Evolutionary conservation across 2,329 filamentous ascomycete genomes (phyloP).

Genomic region (Alternaria dauci): DNA sequence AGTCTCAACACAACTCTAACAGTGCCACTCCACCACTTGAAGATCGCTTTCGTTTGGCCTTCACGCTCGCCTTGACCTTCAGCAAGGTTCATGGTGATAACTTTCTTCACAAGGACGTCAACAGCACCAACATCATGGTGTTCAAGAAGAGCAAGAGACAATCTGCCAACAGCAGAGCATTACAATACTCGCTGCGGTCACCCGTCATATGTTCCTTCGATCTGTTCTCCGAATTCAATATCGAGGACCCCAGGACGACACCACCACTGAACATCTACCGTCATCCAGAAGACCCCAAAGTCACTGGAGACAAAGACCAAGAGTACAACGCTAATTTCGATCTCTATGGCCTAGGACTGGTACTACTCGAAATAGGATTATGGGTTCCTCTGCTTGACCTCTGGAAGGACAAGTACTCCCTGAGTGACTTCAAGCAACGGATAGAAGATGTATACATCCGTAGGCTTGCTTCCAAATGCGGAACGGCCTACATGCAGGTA

Average conservation of each 20-base stretch:
- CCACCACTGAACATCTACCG: constrained; percentile 66
- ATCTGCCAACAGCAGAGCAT: constrained; percentile 52
- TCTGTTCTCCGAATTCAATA: constrained; percentile 68
- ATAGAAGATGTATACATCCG: constrained; percentile 71
- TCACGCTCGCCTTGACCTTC: constrained; percentile 75
- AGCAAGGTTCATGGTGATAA: constrained; percentile 76
- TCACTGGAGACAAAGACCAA: constrained; percentile 39
- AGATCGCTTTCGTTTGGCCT: constrained; percentile 77
- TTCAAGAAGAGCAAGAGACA: constrained; percentile 59
- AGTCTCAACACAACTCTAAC: constrained; percentile 52
- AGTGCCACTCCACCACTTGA: constrained; percentile 66
- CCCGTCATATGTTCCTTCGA: constrained; percentile 79
- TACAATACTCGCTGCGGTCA: constrained; percentile 66
- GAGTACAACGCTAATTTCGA: constrained; percentile 60
- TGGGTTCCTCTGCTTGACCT: constrained; percentile 73
- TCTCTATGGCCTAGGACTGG: constrained; percentile 75
- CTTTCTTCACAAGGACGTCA: constrained; percentile 75
- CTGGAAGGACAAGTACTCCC: constrained; percentile 67
- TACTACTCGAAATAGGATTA: constrained; percentile 77
- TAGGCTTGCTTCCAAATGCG: constrained; percentile 72
- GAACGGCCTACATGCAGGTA: constrained; percentile 77
- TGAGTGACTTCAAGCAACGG: constrained; percentile 68
- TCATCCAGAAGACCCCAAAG: constrained; percentile 66
- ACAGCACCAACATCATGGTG: constrained; percentile 73
- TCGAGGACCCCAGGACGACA: constrained; percentile 56